phyloP scores from a whole-genome alignment of 106 monocot genomes.

The Dendrobium officinale region DNA sequence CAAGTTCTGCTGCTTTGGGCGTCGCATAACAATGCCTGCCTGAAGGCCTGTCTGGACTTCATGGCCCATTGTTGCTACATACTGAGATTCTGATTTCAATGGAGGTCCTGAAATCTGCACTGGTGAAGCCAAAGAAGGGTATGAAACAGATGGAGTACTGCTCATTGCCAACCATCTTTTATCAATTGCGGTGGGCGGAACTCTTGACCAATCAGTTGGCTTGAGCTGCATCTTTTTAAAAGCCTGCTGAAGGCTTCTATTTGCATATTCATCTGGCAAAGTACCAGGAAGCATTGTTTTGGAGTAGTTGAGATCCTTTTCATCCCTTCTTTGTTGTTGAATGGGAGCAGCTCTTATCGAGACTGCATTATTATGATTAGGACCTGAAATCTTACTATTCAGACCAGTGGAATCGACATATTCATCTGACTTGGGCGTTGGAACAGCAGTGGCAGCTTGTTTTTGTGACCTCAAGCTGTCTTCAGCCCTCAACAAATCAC shows the following conservation, averaged over 20 bases:
- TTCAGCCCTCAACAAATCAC: constrained; percentile 66
- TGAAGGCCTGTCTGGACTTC: constrained; percentile 26
- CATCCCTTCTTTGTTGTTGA: constrained; percentile 42
- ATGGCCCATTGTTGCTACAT: constrained; percentile 10
- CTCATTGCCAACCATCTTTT: background rate
- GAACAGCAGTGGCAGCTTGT: constrained; percentile 21
- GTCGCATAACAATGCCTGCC: constrained; percentile 54
- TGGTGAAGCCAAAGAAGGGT: constrained; percentile 20
- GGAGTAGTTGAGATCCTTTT: constrained; percentile 35
- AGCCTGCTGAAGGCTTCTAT: background rate
- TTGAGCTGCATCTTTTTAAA: constrained; percentile 2
- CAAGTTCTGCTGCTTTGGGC: constrained; percentile 43
- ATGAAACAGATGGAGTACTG: constrained; percentile 3
- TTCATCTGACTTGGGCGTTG: constrained; percentile 21
- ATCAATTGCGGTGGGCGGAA: background rate
- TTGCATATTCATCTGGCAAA: background rate
- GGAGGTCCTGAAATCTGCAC: constrained; percentile 21
- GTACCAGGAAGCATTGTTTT: background rate
- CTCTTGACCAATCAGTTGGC: constrained; percentile 7
- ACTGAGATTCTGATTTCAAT: constrained; percentile 19
- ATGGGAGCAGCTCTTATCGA: background rate
- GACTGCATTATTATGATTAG: background rate
- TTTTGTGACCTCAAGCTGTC: constrained; percentile 50
- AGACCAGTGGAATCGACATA: constrained; percentile 8
- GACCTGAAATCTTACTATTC: background rate